phyloP scores from a whole-genome alignment of 2,329 filamentous ascomycete genomes.

The Xylariomycetidae sp. region DNA sequence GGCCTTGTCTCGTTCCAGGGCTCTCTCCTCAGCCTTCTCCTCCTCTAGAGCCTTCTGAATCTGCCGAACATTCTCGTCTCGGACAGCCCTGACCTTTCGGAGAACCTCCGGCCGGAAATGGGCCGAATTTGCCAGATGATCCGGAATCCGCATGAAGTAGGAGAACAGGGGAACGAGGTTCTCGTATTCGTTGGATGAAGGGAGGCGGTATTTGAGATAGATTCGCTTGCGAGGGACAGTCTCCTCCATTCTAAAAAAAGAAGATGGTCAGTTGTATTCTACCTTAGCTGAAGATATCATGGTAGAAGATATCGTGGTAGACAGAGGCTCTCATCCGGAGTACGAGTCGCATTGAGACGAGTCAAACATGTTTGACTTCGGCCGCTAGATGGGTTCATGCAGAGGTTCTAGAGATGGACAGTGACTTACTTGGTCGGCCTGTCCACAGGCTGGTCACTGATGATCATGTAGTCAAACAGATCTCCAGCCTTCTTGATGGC shows the following conservation, averaged over 20 bases:
- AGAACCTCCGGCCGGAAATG: slow-evolving; percentile 89
- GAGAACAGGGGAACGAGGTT: slow-evolving; percentile 70
- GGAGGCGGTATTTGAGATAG: slow-evolving; percentile 70
- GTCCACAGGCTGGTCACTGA: slow-evolving; percentile 84
- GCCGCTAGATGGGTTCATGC: no score
- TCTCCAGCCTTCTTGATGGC: slow-evolving; percentile 76
- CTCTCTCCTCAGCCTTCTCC: slow-evolving; percentile 73
- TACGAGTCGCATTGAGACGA: no score
- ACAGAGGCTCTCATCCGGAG: no score
- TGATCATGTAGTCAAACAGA: slow-evolving; percentile 77
- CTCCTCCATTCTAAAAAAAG: slow-evolving; percentile 68
- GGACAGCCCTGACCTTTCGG: slow-evolving; percentile 74
- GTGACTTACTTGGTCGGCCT: slow-evolving; percentile 72
- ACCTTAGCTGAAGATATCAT: no score
- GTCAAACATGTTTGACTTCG: no score
- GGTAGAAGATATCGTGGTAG: no score
- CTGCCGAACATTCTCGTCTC: slow-evolving; percentile 75
- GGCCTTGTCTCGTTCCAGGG: slow-evolving; percentile 64
- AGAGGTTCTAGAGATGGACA: neutral
- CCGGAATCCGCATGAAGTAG: slow-evolving; percentile 79
- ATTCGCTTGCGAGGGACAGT: slow-evolving; percentile 81
- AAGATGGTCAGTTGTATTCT: no score
- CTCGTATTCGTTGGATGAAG: slow-evolving; percentile 58
- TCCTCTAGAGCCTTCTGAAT: slow-evolving; percentile 78
- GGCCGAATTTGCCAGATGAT: slow-evolving; percentile 68